phyloP scores from a whole-genome alignment of 2,329 filamentous ascomycete genomes.

The Fonsecaea pugnacius region DNA sequence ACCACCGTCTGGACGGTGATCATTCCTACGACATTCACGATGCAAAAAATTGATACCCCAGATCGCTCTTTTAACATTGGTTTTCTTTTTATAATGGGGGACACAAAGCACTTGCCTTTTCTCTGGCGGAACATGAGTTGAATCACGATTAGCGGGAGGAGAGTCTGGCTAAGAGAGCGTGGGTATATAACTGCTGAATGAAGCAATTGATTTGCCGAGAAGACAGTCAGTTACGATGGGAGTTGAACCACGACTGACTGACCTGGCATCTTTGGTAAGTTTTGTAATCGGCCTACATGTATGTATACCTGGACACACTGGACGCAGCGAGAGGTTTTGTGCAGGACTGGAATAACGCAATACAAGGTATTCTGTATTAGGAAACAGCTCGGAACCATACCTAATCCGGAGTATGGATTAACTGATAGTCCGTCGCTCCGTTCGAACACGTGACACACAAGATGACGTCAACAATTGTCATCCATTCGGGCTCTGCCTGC shows the following conservation, averaged over 20 bases:
- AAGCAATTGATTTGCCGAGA: slow-evolving; percentile 27
- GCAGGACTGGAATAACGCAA: background rate
- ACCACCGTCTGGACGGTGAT: slow-evolving; percentile 3
- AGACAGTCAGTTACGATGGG: background rate
- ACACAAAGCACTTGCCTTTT: background rate
- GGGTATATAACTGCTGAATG: slow-evolving; percentile 21
- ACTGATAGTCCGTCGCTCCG: background rate
- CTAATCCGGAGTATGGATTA: background rate
- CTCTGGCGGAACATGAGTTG: slow-evolving; percentile 11
- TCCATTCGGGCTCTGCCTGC: background rate
- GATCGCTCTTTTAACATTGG: slow-evolving; percentile 26
- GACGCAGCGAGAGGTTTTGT: background rate
- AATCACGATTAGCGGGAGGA: slow-evolving; percentile 7
- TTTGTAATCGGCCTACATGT: slow-evolving; percentile 12
- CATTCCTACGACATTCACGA: slow-evolving; percentile 28
- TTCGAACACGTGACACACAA: background rate
- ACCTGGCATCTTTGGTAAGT: slow-evolving; percentile 18
- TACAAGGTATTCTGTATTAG: background rate
- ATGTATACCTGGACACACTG: background rate
- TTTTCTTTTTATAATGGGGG: slow-evolving; percentile 11
- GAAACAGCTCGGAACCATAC: background rate
- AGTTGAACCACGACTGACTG: slow-evolving; percentile 10
- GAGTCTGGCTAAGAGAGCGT: background rate
- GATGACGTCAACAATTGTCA: slow-evolving; percentile 5
- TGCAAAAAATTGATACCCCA: slow-evolving; percentile 24